Evolutionary conservation across 2,329 filamentous ascomycete genomes (phyloP).

Genomic region (Alternaria longipes): DNA sequence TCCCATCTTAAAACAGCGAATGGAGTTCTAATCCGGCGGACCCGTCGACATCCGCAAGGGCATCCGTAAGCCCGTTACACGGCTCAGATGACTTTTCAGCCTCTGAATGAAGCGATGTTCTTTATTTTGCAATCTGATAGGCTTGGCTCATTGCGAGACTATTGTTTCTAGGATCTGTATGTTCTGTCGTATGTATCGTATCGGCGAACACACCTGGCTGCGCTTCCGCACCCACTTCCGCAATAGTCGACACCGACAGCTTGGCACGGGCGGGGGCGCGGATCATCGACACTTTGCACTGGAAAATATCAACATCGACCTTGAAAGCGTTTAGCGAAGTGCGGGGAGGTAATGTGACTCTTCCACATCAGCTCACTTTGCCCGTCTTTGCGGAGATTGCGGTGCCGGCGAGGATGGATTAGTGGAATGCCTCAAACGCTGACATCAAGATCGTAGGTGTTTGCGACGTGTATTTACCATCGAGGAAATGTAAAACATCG

Average conservation of each 20-base stretch:
- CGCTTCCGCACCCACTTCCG: slow-evolving; percentile 19
- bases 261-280: slow-evolving; percentile 1
- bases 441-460: not conserved
- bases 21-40: not conserved
- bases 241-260: not conserved
- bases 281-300: not conserved
- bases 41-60: not conserved
- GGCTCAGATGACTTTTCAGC: not conserved
- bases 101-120: not conserved
- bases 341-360: not conserved
- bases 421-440: not conserved
- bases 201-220: not conserved
- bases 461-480: slow-evolving; percentile 2
- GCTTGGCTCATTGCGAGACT: not conserved
- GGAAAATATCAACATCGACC: not conserved
- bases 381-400: not conserved
- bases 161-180: not conserved
- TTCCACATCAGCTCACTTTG: not conserved
- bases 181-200: not conserved
- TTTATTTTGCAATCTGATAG: not conserved
- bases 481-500: not conserved
- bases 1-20: not conserved
- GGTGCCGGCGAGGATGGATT: slow-evolving; percentile 2
- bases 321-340: not conserved
- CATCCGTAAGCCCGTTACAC: not conserved